Percentiles rank a stretch among this genome's conserved stretches.
Conservation (phyloP, 179 eudicot species). For the Drosera spatulata region DNA sequence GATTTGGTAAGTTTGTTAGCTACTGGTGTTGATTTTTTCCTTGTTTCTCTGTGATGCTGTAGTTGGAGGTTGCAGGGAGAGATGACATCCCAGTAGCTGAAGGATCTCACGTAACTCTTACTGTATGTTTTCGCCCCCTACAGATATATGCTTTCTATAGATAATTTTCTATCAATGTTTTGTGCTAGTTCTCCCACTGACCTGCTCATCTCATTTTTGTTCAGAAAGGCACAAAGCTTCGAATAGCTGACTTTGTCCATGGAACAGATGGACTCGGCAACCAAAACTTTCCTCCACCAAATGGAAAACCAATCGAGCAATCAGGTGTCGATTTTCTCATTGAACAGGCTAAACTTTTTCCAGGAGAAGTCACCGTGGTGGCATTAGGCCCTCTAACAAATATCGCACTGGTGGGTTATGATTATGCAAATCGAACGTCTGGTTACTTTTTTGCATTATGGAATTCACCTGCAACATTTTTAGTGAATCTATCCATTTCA, state of each 20-base stretch:
- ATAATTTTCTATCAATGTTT: neutral
- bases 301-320: conserved; percentile 63
- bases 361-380: conserved; percentile 84
- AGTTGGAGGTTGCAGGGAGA: conserved; percentile 89
- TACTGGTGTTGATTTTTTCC: neutral
- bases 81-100: conserved; percentile 94
- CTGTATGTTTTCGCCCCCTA: conserved; percentile 31
- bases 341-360: conserved; percentile 54
- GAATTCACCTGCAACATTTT: neutral
- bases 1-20: no score
- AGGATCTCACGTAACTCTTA: conserved; percentile 81
- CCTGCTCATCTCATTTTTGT: conserved; percentile 11
- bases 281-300: conserved; percentile 85
- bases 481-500: neutral
- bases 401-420: conserved; percentile 69
- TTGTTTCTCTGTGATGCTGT: conserved; percentile 6
- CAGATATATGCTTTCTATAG: neutral
- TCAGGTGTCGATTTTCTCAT: conserved; percentile 68
- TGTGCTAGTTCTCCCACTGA: neutral
- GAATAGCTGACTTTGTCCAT: conserved; percentile 92
- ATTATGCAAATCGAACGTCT: neutral
- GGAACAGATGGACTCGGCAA: conserved; percentile 95
- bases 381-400: conserved; percentile 95
- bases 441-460: neutral
- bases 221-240: conserved; percentile 87